Evolutionary conservation across 257 asterid species (phyloP).

Genomic region (Fraxinus excelsior): DNA sequence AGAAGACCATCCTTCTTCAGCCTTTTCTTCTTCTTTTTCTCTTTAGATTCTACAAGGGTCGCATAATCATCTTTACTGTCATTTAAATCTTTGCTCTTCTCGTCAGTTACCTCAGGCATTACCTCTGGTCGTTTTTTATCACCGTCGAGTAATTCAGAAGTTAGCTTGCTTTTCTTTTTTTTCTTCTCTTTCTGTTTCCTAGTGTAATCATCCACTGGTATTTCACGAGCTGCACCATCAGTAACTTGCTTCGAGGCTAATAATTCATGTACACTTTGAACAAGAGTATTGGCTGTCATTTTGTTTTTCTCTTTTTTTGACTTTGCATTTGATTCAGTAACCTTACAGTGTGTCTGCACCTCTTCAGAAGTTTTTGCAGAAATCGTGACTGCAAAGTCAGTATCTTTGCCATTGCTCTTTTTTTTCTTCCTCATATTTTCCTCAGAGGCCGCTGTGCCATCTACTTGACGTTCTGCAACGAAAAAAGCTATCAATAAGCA

Average conservation of each 20-base stretch:
- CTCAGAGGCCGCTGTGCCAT: conserved; percentile 22
- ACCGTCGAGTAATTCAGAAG: conserved; percentile 24
- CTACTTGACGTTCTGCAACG: conserved; percentile 29
- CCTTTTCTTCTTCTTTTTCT: conserved; percentile 39
- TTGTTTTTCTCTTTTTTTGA: conserved; percentile 22
- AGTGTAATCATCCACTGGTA: conserved; percentile 29
- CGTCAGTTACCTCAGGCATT: conserved; percentile 25
- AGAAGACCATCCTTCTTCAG: conserved; percentile 9
- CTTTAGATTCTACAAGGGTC: conserved; percentile 29
- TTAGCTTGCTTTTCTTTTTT: conserved; percentile 42
- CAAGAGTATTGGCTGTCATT: conserved; percentile 9
- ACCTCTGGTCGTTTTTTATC: conserved; percentile 31
- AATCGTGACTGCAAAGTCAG: conserved; percentile 18
- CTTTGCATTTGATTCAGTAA: conserved; percentile 20
- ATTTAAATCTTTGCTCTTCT: conserved; percentile 18
- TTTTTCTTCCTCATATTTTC: conserved; percentile 45
- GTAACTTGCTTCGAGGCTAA: conserved; percentile 29
- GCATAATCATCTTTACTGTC: conserved; percentile 25
- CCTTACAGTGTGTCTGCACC: conserved; percentile 10
- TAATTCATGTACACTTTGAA: conserved; percentile 16
- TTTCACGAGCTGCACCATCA: conserved; percentile 24
- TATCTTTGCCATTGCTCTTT: conserved; percentile 45
- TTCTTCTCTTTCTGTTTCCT: conserved; percentile 46
- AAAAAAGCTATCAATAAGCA: neutral
- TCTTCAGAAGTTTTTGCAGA: conserved; percentile 23